phyloP scores from a whole-genome alignment of 2,329 filamentous ascomycete species.

The Cucurbitaria berberidis region DNA sequence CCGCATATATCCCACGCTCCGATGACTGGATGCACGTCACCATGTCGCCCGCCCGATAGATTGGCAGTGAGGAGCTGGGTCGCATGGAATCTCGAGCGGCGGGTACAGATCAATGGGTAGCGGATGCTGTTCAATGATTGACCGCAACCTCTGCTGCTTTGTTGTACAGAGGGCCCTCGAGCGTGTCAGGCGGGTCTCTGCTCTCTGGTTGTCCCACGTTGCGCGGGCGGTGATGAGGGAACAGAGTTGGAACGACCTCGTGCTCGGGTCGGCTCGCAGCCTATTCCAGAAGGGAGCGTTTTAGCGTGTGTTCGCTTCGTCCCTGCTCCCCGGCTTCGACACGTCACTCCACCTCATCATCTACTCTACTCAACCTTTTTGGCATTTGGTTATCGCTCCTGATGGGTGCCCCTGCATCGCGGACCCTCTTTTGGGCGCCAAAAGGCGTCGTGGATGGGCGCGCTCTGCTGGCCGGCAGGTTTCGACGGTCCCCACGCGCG shows the following conservation, averaged over 20 bases:
- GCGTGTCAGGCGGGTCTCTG: slow-evolving; percentile 20
- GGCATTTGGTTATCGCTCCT: slow-evolving; percentile 25
- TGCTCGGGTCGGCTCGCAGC: slow-evolving; percentile 29
- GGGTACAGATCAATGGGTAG: slow-evolving; percentile 6
- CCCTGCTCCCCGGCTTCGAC: slow-evolving; percentile 25
- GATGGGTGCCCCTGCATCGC: slow-evolving; percentile 37
- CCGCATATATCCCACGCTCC: slow-evolving; percentile 25
- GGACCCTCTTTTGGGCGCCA: slow-evolving; percentile 29
- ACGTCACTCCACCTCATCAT: slow-evolving; percentile 42
- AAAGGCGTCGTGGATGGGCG: slow-evolving; percentile 21
- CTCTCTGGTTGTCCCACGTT: slow-evolving; percentile 33
- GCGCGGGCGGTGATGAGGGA: slow-evolving; percentile 22
- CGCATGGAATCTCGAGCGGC: slow-evolving; percentile 14
- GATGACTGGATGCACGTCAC: slow-evolving; percentile 38
- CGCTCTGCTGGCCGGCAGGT: slow-evolving; percentile 24
- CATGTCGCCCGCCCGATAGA: slow-evolving; percentile 12
- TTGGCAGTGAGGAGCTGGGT: slow-evolving; percentile 9
- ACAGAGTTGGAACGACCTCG: slow-evolving; percentile 21
- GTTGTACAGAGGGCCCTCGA: slow-evolving; percentile 20
- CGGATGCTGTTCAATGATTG: slow-evolving; percentile 3
- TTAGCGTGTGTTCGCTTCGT: slow-evolving; percentile 7
- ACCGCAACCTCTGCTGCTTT: slow-evolving; percentile 15
- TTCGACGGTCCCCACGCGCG: slow-evolving; percentile 30
- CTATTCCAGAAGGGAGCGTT: slow-evolving; percentile 4
- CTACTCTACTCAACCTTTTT: slow-evolving; percentile 18